phyloP scores from a whole-genome alignment of 805 yeast species.

The Ogataea ramenticola region DNA sequence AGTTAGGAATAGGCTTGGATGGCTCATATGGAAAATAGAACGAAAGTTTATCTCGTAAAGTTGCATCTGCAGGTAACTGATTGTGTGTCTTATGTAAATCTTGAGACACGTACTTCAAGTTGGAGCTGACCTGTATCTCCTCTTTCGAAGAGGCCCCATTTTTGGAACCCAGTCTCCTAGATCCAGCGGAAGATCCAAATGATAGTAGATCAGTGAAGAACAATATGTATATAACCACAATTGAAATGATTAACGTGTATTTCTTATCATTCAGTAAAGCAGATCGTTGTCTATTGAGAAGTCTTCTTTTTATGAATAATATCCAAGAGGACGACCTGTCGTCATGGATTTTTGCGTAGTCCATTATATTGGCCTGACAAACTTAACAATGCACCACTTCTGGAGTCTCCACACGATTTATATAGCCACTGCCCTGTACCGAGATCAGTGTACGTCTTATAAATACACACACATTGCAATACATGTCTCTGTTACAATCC shows the following conservation, averaged over 20 bases:
- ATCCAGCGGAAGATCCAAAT: background rate
- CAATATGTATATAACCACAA: background rate
- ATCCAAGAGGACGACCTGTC: background rate
- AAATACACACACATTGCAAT: no score
- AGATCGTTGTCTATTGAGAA: no score
- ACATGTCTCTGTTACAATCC: no score
- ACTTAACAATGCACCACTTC: no score
- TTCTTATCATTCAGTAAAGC: no score
- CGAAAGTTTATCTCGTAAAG: slow-evolving; percentile 52
- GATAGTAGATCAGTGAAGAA: background rate
- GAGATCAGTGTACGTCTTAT: no score
- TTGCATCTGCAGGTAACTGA: slow-evolving; percentile 10
- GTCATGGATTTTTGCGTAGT: background rate
- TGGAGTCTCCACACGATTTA: no score
- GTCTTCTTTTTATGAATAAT: no score
- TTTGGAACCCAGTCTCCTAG: no score
- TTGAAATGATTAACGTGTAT: background rate
- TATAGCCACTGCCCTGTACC: no score
- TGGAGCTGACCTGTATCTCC: slow-evolving; percentile 7
- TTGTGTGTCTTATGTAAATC: slow-evolving; percentile 8
- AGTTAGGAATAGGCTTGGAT: slow-evolving; percentile 57
- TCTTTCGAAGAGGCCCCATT: no score
- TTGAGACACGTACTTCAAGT: slow-evolving; percentile 10
- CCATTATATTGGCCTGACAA: background rate
- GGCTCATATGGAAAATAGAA: slow-evolving; percentile 73